Evolutionary conservation across 768 basidiomycete genomes (phyloP).

Genomic region (Cubamyces sp.): DNA sequence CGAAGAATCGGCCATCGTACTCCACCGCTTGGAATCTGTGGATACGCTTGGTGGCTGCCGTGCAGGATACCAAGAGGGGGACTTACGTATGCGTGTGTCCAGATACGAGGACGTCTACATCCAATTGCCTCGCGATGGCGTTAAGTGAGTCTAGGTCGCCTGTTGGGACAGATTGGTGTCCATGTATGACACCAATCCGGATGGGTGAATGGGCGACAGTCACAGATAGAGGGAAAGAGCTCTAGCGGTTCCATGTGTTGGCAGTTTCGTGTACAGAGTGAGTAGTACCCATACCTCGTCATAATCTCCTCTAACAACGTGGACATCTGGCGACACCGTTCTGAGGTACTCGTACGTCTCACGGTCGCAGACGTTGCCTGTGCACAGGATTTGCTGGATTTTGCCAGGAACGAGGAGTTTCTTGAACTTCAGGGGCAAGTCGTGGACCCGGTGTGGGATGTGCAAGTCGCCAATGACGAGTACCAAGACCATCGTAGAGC

Average conservation of each 20-base stretch:
- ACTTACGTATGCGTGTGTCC: conserved; percentile 94
- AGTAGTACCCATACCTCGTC: conserved; percentile 70
- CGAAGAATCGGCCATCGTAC: conserved; percentile 89
- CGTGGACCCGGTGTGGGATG: conserved; percentile 89
- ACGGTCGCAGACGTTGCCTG: conserved; percentile 96
- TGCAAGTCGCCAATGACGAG: conserved; percentile 95
- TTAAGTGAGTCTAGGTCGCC: conserved; percentile 92
- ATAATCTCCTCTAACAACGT: conserved; percentile 92
- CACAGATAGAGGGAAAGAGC: conserved; percentile 77
- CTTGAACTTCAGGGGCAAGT: conserved; percentile 95
- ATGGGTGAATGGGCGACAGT: conserved; percentile 85
- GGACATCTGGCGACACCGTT: conserved; percentile 91
- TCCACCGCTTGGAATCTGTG: conserved; percentile 92
- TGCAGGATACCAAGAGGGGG: neutral
- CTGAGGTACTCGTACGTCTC: conserved; percentile 97
- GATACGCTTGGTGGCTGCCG: neutral
- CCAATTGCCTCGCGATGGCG: conserved; percentile 91
- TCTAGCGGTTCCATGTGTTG: conserved; percentile 45
- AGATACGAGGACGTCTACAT: conserved; percentile 92
- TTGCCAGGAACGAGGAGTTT: conserved; percentile 89
- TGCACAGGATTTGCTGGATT: conserved; percentile 97
- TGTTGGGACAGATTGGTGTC: conserved; percentile 90
- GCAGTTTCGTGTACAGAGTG: neutral
- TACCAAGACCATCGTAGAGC: conserved; percentile 78
- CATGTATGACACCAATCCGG: conserved; percentile 90